phyloP scores from a whole-genome alignment of 371 early-diverging fungal genomes.

The Funneliformis caledonium region DNA sequence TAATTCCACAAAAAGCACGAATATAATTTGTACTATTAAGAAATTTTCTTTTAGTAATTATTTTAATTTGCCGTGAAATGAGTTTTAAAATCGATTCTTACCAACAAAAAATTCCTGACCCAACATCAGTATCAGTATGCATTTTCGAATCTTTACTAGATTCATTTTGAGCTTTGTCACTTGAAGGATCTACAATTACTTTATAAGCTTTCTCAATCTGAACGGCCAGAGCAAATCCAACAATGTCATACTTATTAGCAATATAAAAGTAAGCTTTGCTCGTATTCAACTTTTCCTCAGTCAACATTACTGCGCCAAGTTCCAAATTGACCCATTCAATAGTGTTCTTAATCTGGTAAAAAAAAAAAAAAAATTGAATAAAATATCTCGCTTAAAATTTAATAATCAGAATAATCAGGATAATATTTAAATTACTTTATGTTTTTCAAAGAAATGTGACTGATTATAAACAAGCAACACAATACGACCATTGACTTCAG shows the following conservation, averaged over 20 bases:
- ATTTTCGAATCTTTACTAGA: background rate
- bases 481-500: slow-evolving; percentile 25
- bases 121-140: slow-evolving; percentile 24
- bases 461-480: slow-evolving; percentile 32
- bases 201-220: slow-evolving; percentile 51
- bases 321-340: slow-evolving; percentile 24
- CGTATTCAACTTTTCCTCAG: slow-evolving; percentile 20
- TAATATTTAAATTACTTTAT: slow-evolving; percentile 29
- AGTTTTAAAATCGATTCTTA: slow-evolving; percentile 17
- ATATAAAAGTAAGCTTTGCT: slow-evolving; percentile 54
- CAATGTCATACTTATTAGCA: slow-evolving; percentile 48
- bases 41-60: background rate
- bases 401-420: background rate
- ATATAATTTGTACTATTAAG: slow-evolving; percentile 42
- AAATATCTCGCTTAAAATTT: background rate
- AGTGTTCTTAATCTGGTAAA: slow-evolving; percentile 23
- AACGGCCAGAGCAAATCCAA: slow-evolving; percentile 59
- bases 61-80: background rate
- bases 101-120: slow-evolving; percentile 48
- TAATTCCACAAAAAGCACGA: slow-evolving; percentile 59
- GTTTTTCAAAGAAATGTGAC: slow-evolving; percentile 16
- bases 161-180: background rate
- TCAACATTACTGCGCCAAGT: slow-evolving; percentile 19
- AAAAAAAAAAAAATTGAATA: background rate
- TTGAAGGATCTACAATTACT: slow-evolving; percentile 27